These are phyloP conservation scores for Nakaseomyces bracarensis DNA, from an alignment of 1,139 yeast genomes.

Conservation along the genomic window DNA sequence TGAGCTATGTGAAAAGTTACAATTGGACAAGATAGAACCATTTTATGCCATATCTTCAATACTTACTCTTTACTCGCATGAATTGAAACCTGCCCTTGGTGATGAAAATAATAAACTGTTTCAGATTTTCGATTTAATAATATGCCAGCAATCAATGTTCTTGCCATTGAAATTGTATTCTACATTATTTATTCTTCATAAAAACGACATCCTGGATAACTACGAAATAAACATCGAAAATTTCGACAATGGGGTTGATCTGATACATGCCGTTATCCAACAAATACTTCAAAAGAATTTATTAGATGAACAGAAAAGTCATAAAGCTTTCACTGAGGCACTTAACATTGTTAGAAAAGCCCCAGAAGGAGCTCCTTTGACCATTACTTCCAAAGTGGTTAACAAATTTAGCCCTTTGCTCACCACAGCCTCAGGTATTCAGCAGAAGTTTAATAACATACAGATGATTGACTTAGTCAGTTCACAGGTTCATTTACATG, in stretches of 20 bases:
- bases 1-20: conserved; percentile 42
- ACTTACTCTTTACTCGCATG: conserved; percentile 74
- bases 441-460: not conserved
- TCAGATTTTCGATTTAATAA: conserved; percentile 26
- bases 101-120: conserved; percentile 17
- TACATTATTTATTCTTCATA: conserved; percentile 18
- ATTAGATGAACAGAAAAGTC: conserved; percentile 16
- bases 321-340: conserved; percentile 11
- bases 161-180: conserved; percentile 26
- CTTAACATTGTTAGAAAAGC: not conserved
- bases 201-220: conserved; percentile 16
- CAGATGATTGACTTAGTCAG: not conserved
- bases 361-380: not conserved
- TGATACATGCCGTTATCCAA: conserved; percentile 28
- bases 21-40: conserved; percentile 43
- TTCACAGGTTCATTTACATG: not conserved
- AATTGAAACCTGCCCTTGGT: conserved; percentile 28
- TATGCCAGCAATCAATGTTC: conserved; percentile 25
- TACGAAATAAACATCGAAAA: conserved; percentile 18
- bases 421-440: conserved; percentile 13
- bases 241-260: conserved; percentile 26
- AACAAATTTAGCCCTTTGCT: conserved; percentile 25
- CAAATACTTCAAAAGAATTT: conserved; percentile 16
- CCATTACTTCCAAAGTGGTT: not conserved
- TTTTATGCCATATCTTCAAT: conserved; percentile 68